Evolutionary conservation across 495 filamentous ascomycete genomes (phyloP).

Genomic region (Poronia punctata): DNA sequence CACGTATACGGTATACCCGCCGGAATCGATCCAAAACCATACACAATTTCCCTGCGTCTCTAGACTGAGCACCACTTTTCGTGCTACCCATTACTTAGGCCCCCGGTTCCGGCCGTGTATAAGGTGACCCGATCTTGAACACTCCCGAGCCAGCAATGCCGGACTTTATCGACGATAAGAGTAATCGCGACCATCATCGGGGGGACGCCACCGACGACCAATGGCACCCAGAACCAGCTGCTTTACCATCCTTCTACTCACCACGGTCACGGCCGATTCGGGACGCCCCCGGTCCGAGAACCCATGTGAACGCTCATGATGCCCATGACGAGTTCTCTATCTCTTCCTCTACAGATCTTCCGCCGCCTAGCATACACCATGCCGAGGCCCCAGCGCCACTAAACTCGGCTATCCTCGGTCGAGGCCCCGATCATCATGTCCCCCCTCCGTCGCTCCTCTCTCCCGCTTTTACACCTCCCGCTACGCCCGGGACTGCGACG

Average conservation of each 20-base stretch:
- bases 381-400: not conserved
- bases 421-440: conserved; percentile 6
- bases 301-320: not conserved
- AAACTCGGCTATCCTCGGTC: not conserved
- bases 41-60: too few relatives aligned
- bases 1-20: too few relatives aligned
- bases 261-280: conserved; percentile 26
- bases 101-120: too few relatives aligned
- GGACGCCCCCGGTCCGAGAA: conserved; percentile 11
- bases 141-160: too few relatives aligned
- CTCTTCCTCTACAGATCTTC: conserved; percentile 1
- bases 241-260: conserved; percentile 43
- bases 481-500: conserved; percentile 59
- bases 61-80: too few relatives aligned
- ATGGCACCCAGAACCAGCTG: conserved; percentile 20
- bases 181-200: too few relatives aligned
- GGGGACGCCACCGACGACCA: too few relatives aligned
- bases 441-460: conserved; percentile 52
- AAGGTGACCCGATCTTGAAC: too few relatives aligned
- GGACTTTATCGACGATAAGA: too few relatives aligned
- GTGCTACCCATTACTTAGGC: too few relatives aligned
- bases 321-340: conserved; percentile 11
- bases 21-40: too few relatives aligned
- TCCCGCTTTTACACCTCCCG: conserved; percentile 76
- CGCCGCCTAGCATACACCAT: not conserved